Percentiles rank a stretch among this genome's conserved stretches.
phyloP scores from a whole-genome alignment of 257 asterid species.

The Plantago ovata region DNA sequence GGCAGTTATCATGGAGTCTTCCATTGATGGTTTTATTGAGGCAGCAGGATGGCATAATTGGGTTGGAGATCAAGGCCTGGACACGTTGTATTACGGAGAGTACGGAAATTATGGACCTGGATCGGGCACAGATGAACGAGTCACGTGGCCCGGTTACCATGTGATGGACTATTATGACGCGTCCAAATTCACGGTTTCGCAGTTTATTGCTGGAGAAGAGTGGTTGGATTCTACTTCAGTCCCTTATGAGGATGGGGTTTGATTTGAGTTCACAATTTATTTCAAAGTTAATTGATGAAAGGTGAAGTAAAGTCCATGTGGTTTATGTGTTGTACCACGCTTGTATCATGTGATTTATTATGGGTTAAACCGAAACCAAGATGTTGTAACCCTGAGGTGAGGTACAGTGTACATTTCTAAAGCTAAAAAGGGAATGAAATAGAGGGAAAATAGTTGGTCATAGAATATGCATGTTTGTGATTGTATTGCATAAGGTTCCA shows the following conservation, averaged over 20 bases:
- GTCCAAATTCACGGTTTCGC: slow-evolving; percentile 51
- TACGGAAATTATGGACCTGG: slow-evolving; percentile 70
- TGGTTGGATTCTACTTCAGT: slow-evolving; percentile 86
- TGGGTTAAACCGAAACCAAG: too few species aligned
- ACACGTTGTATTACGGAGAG: slow-evolving; percentile 78
- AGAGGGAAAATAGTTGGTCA: too few species aligned
- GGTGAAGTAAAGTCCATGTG: too few species aligned
- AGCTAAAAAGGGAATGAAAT: too few species aligned
- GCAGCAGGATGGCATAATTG: slow-evolving; percentile 69
- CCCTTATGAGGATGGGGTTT: slow-evolving; percentile 73
- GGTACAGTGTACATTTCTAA: too few species aligned
- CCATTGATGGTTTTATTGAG: slow-evolving; percentile 48
- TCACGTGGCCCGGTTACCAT: slow-evolving; percentile 62
- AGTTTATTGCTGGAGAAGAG: slow-evolving; percentile 61
- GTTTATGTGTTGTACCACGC: too few species aligned
- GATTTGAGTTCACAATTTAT: slow-evolving; percentile 20
- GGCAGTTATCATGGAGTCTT: slow-evolving; percentile 65
- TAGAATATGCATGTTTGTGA: too few species aligned
- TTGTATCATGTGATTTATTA: too few species aligned
- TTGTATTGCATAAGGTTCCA: too few species aligned
- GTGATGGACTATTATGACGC: slow-evolving; percentile 68
- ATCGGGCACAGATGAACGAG: slow-evolving; percentile 48
- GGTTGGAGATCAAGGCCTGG: slow-evolving; percentile 55
- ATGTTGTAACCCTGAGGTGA: too few species aligned
- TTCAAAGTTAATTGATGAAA: too few species aligned